Percentiles rank a stretch among this genome's conserved stretches.
These are phyloP conservation scores for Sphenostylis stenocarpa DNA, from an alignment of 306 rosid genomes.

Conservation along the genomic window DNA sequence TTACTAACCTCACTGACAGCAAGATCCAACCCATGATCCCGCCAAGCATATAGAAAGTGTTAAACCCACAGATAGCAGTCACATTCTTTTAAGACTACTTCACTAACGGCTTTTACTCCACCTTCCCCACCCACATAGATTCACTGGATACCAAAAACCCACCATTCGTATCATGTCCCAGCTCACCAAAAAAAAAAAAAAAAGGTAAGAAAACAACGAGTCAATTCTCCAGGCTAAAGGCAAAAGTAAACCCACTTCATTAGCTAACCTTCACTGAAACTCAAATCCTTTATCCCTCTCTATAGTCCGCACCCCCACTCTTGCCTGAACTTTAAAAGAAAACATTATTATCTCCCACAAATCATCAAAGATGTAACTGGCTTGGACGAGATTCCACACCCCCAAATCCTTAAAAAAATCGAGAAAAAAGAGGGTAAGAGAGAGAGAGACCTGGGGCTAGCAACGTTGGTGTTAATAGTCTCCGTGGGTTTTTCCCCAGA, in stretches of 20 bases:
- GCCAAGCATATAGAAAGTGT: neutral
- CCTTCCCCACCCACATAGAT: slow-evolving; percentile 2
- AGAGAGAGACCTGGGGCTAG: slow-evolving; percentile 58
- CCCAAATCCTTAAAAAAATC: neutral
- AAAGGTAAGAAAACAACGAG: neutral
- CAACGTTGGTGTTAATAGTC: slow-evolving; percentile 39
- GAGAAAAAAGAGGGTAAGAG: neutral
- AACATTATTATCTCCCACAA: neutral
- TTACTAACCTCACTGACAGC: neutral
- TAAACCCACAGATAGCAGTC: too few species aligned
- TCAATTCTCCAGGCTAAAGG: neutral
- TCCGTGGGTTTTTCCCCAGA: slow-evolving; percentile 54
- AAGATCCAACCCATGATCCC: slow-evolving; percentile 23
- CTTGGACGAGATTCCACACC: neutral
- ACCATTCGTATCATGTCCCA: neutral
- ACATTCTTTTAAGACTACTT: neutral
- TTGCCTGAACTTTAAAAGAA: neutral
- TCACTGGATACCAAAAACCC: slow-evolving; percentile 18
- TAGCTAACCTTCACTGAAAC: neutral
- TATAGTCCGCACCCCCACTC: neutral
- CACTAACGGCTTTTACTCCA: slow-evolving; percentile 22
- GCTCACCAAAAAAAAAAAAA: neutral
- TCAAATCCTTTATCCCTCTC: neutral
- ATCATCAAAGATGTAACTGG: neutral
- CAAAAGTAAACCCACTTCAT: neutral